These are phyloP conservation scores for Talinum fruticosum DNA, from an alignment of 148 eudicot species.

Conservation along the genomic window DNA sequence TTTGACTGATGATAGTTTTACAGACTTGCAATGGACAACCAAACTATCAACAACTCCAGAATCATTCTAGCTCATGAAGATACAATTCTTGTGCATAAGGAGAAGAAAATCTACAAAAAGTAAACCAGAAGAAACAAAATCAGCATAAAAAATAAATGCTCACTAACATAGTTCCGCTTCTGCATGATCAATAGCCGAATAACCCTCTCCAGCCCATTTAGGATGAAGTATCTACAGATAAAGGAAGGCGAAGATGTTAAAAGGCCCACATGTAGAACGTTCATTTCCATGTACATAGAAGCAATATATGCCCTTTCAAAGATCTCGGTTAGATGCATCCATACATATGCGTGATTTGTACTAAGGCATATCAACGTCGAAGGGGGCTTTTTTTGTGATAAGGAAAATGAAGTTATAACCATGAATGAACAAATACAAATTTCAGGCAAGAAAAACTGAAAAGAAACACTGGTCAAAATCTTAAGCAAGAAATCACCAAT, in stretches of 20 bases:
- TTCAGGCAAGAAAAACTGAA: background rate
- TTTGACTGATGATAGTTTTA: background rate
- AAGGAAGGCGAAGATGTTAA: slow-evolving; percentile 1
- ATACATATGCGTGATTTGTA: background rate
- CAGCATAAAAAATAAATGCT: slow-evolving; percentile 12
- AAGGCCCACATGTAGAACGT: background rate
- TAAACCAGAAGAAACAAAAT: background rate
- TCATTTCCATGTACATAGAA: background rate
- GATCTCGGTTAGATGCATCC: background rate
- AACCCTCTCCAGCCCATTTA: slow-evolving; percentile 93
- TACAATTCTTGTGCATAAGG: background rate
- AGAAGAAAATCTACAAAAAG: background rate
- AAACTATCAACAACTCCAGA: background rate
- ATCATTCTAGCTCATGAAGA: slow-evolving; percentile 5
- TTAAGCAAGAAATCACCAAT: background rate
- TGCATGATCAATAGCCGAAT: slow-evolving; percentile 70
- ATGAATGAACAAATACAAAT: background rate
- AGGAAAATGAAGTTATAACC: background rate
- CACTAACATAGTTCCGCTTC: slow-evolving; percentile 90
- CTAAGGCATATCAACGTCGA: too few relatives aligned
- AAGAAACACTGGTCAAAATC: background rate
- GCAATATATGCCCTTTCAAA: background rate
- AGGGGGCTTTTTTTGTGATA: too few relatives aligned
- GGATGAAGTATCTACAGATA: slow-evolving; percentile 61
- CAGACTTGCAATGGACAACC: background rate